phyloP scores from a whole-genome alignment of 2,329 filamentous ascomycete species.

The Aspergillus novofumigatus region DNA sequence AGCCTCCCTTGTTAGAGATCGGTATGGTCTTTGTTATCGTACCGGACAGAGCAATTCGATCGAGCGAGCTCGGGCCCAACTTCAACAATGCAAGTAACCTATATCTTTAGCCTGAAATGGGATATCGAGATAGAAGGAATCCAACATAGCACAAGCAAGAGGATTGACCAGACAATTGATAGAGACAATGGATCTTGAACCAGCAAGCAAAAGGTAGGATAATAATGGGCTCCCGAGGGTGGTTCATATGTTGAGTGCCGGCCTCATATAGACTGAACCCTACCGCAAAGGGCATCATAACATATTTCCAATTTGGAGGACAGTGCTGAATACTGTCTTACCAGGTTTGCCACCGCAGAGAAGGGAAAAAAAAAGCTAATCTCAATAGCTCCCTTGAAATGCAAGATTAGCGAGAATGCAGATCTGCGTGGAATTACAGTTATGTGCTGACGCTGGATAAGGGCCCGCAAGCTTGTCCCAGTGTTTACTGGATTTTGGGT shows the following conservation, averaged over 20 bases:
- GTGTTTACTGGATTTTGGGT: not conserved
- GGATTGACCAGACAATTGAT: not conserved
- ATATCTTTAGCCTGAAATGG: not conserved
- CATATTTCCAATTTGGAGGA: not conserved
- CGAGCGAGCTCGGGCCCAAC: not conserved
- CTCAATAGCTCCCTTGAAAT: not conserved
- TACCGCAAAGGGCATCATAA: not conserved
- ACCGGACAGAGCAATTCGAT: not conserved
- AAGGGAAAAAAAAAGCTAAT: not conserved
- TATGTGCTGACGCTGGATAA: not conserved
- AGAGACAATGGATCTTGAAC: not conserved
- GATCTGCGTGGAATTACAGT: not conserved
- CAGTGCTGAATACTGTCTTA: not conserved
- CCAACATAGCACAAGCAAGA: not conserved
- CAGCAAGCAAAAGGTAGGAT: not conserved
- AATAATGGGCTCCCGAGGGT: not conserved
- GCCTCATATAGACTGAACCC: not conserved
- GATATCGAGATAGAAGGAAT: not conserved
- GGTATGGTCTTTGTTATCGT: not conserved
- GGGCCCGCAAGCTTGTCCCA: not conserved
- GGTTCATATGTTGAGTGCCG: not conserved
- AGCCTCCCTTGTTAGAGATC: conserved; percentile 4
- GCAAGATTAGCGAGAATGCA: not conserved
- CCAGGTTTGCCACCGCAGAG: not conserved
- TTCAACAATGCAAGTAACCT: not conserved